phyloP scores from a whole-genome alignment of 1,139 yeast genomes.

The Zygotorulaspora mrakii region DNA sequence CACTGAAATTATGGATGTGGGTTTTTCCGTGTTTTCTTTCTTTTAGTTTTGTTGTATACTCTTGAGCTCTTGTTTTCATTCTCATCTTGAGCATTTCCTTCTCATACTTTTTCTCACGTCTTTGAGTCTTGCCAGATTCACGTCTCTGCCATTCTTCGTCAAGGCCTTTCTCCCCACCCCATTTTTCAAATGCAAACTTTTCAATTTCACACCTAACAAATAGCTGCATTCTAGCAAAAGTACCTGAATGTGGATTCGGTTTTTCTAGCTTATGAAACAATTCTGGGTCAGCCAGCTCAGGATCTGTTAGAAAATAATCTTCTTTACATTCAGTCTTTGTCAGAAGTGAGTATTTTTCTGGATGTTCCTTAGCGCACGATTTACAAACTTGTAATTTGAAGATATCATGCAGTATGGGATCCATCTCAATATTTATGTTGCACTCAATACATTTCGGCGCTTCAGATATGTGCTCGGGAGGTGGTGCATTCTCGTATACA shows the following conservation, averaged over 20 bases:
- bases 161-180: slow-evolving; percentile 88
- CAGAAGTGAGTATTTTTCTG: slow-evolving; percentile 83
- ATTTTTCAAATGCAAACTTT: slow-evolving; percentile 84
- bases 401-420: slow-evolving; percentile 62
- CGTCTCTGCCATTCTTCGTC: slow-evolving; percentile 91
- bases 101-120: slow-evolving; percentile 78
- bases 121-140: slow-evolving; percentile 62
- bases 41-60: slow-evolving; percentile 66
- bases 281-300: slow-evolving; percentile 71
- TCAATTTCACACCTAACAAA: slow-evolving; percentile 88
- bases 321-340: slow-evolving; percentile 95
- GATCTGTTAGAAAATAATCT: slow-evolving; percentile 88
- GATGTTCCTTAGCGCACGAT: slow-evolving; percentile 63
- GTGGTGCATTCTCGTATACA: slow-evolving; percentile 52
- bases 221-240: slow-evolving; percentile 88
- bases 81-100: slow-evolving; percentile 79
- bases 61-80: slow-evolving; percentile 87
- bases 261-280: slow-evolving; percentile 77
- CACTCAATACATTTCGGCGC: slow-evolving; percentile 87
- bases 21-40: slow-evolving; percentile 49
- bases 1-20: slow-evolving; percentile 81
- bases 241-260: slow-evolving; percentile 89
- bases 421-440: slow-evolving; percentile 66
- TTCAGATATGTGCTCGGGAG: slow-evolving; percentile 63
- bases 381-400: slow-evolving; percentile 77